Conservation (phyloP, 164 flowering plant genomes). For the Dillenia suffruticosa region DNA sequence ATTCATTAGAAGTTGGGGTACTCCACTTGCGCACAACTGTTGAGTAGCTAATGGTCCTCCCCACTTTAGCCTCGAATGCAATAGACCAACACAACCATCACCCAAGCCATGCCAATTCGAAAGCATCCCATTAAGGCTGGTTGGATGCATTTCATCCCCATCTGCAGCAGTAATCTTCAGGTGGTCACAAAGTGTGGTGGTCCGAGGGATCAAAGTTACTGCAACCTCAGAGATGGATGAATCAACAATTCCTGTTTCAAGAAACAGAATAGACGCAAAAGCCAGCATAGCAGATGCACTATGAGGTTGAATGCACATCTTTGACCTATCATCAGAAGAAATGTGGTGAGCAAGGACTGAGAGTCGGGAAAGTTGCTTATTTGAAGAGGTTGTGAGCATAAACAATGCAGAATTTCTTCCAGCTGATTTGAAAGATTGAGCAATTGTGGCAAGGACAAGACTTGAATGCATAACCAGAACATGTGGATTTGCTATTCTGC, state of each 20-base stretch:
- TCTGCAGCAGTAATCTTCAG: constrained; percentile 38
- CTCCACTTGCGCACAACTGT: constrained; percentile 79
- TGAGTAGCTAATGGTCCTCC: constrained; percentile 88
- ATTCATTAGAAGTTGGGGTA: constrained; percentile 64
- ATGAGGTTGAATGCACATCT: constrained; percentile 47
- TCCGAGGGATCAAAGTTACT: constrained; percentile 80
- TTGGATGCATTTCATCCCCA: constrained; percentile 24
- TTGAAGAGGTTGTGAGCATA: constrained; percentile 70
- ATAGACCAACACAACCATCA: constrained; percentile 88
- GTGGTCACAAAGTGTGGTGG: constrained; percentile 59
- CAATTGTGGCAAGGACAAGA: constrained; percentile 68
- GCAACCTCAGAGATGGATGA: constrained; percentile 65
- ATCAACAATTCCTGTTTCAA: constrained; percentile 59
- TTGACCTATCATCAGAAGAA: constrained; percentile 54
- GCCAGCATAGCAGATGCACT: constrained; percentile 88
- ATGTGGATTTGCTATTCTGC: constrained; percentile 46
- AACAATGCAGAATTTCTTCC: constrained; percentile 76
- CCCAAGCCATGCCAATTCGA: constrained; percentile 81
- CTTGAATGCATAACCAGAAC: constrained; percentile 60
- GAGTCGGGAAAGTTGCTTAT: constrained; percentile 73
- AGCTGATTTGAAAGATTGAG: constrained; percentile 63
- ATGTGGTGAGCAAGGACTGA: constrained; percentile 63
- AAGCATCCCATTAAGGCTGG: constrained; percentile 32
- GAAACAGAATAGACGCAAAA: constrained; percentile 77
- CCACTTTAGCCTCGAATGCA: constrained; percentile 74